These are phyloP conservation scores for Phytophthora colocasiae DNA, from an alignment of 352 stramenopile species.

Conservation along the genomic window DNA sequence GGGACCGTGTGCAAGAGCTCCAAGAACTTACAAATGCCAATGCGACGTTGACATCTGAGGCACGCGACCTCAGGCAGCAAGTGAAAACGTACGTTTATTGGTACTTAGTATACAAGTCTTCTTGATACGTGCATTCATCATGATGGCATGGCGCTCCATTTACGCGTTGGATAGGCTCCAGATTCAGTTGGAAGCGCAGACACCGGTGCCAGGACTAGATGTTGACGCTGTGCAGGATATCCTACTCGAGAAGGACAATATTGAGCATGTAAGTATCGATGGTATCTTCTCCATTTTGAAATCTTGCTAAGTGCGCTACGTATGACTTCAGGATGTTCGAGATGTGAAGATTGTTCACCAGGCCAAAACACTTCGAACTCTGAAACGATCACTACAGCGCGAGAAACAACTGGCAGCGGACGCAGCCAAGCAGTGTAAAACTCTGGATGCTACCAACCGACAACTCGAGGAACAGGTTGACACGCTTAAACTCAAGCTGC, in stretches of 20 bases:
- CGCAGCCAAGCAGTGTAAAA: constrained; percentile 49
- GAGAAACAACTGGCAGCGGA: constrained; percentile 64
- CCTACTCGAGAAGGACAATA: constrained; percentile 62
- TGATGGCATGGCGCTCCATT: neutral
- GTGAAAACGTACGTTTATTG: constrained; percentile 53
- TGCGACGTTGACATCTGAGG: constrained; percentile 46
- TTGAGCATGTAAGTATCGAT: constrained; percentile 55
- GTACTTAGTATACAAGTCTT: neutral
- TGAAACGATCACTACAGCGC: constrained; percentile 65
- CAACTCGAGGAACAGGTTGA: constrained; percentile 68
- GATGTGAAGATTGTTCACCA: constrained; percentile 85
- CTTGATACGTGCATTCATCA: constrained; percentile 24
- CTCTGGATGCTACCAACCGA: constrained; percentile 36
- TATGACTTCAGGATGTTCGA: constrained; percentile 62
- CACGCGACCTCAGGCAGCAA: constrained; percentile 61
- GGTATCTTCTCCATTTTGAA: neutral
- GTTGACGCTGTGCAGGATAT: constrained; percentile 61
- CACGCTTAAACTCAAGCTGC: constrained; percentile 63
- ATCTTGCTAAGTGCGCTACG: neutral
- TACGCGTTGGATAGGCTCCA: constrained; percentile 47
- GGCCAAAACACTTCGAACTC: constrained; percentile 64
- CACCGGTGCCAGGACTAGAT: constrained; percentile 69
- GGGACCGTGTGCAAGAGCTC: constrained; percentile 58
- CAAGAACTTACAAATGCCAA: constrained; percentile 76
- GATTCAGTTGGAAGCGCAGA: constrained; percentile 72